Conservation (phyloP, 768 basidiomycete species). For the Hygrocybe coccinea region DNA sequence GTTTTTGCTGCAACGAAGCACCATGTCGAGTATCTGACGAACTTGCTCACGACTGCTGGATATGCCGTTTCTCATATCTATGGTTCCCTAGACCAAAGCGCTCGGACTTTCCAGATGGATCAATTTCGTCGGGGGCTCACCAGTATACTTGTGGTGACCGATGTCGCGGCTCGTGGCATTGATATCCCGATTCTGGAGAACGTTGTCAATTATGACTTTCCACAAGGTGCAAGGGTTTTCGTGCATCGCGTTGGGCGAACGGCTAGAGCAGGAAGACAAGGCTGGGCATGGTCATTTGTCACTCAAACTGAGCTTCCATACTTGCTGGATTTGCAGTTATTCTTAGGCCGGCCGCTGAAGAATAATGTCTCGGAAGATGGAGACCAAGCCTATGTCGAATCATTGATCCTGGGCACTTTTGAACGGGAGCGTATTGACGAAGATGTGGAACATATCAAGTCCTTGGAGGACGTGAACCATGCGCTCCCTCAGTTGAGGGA, state of each 20-base stretch:
- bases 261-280: slow-evolving; percentile 88
- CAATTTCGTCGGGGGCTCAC: slow-evolving; percentile 78
- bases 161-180: slow-evolving; percentile 96
- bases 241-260: slow-evolving; percentile 97
- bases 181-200: slow-evolving; percentile 96
- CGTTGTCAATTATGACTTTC: slow-evolving; percentile 98
- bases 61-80: slow-evolving; percentile 94
- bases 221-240: slow-evolving; percentile 87
- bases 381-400: slow-evolving; percentile 64
- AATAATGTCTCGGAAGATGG: slow-evolving; percentile 44
- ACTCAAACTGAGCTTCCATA: slow-evolving; percentile 83
- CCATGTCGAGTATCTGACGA: slow-evolving; percentile 91
- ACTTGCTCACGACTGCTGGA: slow-evolving; percentile 70
- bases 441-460: slow-evolving; percentile 74
- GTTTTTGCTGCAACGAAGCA: slow-evolving; percentile 97
- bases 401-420: slow-evolving; percentile 77
- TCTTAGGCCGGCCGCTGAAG: slow-evolving; percentile 75
- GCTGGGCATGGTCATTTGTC: slow-evolving; percentile 96
- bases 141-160: slow-evolving; percentile 89
- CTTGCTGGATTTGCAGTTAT: slow-evolving; percentile 88
- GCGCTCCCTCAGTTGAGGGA: slow-evolving; percentile 62
- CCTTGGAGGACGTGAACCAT: slow-evolving; percentile 59
- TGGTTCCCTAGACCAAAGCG: slow-evolving; percentile 88
- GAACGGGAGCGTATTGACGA: slow-evolving; percentile 75
- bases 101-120: slow-evolving; percentile 86